These are phyloP conservation scores for Puccinia horiana DNA, from an alignment of 1,284 basidiomycete species.

Conservation along the genomic window DNA sequence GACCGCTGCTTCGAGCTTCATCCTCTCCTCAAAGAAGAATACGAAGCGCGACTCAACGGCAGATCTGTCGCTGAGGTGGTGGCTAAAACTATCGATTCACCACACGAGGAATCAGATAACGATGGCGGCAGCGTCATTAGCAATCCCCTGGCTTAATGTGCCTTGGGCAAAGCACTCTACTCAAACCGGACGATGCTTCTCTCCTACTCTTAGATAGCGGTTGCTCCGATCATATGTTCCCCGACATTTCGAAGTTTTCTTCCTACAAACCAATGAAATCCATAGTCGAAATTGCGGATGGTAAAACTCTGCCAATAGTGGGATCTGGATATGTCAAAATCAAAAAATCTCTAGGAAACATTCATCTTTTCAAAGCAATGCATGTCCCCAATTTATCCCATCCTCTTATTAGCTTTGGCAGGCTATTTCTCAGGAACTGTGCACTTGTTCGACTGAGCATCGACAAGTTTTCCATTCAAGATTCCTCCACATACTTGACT, in stretches of 20 bases:
- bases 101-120: too few relatives aligned
- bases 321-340: background rate
- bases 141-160: background rate
- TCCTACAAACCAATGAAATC: background rate
- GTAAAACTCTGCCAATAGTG: background rate
- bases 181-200: background rate
- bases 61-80: background rate
- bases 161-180: background rate
- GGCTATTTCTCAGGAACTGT: background rate
- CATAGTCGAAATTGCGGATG: slow-evolving; percentile 1
- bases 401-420: background rate
- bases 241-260: background rate
- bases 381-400: background rate
- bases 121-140: background rate
- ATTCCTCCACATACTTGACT: background rate
- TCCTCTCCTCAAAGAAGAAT: too few relatives aligned
- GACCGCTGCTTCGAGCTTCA: background rate
- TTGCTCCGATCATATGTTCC: slow-evolving; percentile 35
- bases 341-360: background rate
- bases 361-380: background rate
- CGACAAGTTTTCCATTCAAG: background rate
- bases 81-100: too few relatives aligned
- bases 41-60: too few relatives aligned
- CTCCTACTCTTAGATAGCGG: slow-evolving; percentile 21
- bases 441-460: background rate